phyloP scores from a whole-genome alignment of 768 basidiomycete genomes.

The Pulveroboletus sp. region DNA sequence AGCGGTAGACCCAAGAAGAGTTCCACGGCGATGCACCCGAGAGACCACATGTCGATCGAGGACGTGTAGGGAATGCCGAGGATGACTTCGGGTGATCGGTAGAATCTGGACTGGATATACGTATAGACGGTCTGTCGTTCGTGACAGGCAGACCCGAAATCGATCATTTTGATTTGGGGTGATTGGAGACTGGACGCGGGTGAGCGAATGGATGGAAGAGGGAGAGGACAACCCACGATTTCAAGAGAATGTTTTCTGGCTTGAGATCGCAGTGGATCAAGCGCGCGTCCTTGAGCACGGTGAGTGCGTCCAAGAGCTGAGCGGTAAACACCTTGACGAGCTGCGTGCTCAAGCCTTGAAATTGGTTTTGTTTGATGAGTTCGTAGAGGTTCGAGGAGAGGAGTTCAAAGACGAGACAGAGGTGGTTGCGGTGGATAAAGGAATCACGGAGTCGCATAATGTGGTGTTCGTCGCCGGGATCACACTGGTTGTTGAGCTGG shows the following conservation, averaged over 20 bases:
- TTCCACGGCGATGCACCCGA: conserved; percentile 98
- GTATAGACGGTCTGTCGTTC: conserved; percentile 99
- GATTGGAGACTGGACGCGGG: conserved; percentile 74
- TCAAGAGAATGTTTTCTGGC: conserved; percentile 96
- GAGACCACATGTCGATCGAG: conserved; percentile 98
- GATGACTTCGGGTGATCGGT: conserved; percentile 96
- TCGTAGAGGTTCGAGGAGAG: conserved; percentile 98
- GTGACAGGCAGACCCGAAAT: conserved; percentile 98
- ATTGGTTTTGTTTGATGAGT: conserved; percentile 99
- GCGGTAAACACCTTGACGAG: conserved; percentile 99
- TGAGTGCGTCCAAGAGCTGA: conserved; percentile 89
- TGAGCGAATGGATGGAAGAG: neutral
- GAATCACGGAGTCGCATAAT: conserved; percentile 93
- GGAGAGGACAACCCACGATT: conserved; percentile 59
- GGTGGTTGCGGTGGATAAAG: conserved; percentile 94
- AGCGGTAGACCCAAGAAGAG: conserved; percentile 94
- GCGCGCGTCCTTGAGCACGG: conserved; percentile 90
- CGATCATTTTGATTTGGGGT: conserved; percentile 98
- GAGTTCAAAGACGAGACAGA: conserved; percentile 97
- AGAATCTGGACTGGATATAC: conserved; percentile 98
- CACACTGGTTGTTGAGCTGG: conserved; percentile 91
- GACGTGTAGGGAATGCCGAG: conserved; percentile 93
- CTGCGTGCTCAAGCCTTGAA: conserved; percentile 94
- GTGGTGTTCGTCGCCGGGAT: conserved; percentile 94
- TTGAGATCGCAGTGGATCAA: conserved; percentile 99